phyloP scores from a whole-genome alignment of 2,329 filamentous ascomycete species.

The Aspergillus sp. region DNA sequence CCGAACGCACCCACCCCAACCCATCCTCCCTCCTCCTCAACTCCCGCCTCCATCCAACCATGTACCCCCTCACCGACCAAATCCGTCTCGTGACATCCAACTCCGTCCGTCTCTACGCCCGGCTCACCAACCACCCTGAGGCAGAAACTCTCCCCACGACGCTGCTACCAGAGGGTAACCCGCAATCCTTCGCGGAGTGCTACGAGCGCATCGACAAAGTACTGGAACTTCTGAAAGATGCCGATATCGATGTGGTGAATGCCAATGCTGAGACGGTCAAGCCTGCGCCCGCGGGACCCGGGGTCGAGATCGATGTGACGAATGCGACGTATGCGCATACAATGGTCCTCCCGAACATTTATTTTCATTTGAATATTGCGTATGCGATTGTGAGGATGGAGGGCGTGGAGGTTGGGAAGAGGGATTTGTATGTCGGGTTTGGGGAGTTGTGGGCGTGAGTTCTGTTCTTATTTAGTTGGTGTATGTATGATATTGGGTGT shows the following conservation, averaged over 20 bases:
- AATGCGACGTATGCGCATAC: constrained; percentile 20
- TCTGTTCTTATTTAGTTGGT: too few species aligned
- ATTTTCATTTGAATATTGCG: constrained; percentile 26
- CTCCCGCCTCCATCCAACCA: constrained; percentile 24
- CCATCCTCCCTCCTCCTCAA: constrained; percentile 19
- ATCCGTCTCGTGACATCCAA: constrained; percentile 30
- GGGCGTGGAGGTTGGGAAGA: constrained; percentile 23
- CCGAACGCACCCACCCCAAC: constrained; percentile 18
- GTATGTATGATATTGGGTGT: too few species aligned
- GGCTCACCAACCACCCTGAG: constrained; percentile 27
- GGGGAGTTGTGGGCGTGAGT: neutral
- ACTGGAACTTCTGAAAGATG: constrained; percentile 20
- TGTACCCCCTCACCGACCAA: constrained; percentile 28
- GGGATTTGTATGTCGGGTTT: constrained; percentile 17
- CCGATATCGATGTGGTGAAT: constrained; percentile 25
- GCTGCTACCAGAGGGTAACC: constrained; percentile 16
- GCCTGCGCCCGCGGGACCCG: constrained; percentile 18
- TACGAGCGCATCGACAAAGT: constrained; percentile 29
- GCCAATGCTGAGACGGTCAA: constrained; percentile 16
- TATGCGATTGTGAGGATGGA: constrained; percentile 26
- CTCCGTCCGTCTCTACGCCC: constrained; percentile 27
- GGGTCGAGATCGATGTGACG: constrained; percentile 8
- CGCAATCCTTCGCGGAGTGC: constrained; percentile 24
- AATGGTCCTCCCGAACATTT: constrained; percentile 26
- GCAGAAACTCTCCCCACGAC: neutral